Conservation (phyloP, 106 monocot species). For the Posidonia australis region DNA sequence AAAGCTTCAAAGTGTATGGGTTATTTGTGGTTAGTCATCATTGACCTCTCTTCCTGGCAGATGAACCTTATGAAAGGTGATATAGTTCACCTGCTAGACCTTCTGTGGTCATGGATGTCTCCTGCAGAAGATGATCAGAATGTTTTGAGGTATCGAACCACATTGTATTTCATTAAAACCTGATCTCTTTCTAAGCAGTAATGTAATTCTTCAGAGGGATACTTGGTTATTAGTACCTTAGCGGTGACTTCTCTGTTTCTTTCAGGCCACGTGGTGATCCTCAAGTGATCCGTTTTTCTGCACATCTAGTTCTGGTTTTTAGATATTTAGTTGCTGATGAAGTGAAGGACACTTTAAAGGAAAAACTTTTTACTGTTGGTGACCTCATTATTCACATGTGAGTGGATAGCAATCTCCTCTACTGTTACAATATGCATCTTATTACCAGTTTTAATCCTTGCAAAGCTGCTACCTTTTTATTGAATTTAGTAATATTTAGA, state of each 20-base stretch:
- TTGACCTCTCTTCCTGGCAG: constrained; percentile 20
- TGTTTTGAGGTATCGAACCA: constrained; percentile 43
- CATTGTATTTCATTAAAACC: background rate
- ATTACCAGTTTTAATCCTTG: background rate
- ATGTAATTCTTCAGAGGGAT: background rate
- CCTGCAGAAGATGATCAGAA: constrained; percentile 71
- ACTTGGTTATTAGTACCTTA: background rate
- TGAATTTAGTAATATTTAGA: background rate
- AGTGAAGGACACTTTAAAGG: constrained; percentile 64
- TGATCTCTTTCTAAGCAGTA: background rate
- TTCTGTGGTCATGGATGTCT: constrained; percentile 95
- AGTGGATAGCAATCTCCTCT: background rate
- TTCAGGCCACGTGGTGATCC: constrained; percentile 85
- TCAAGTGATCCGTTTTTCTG: constrained; percentile 86
- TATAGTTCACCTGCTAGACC: constrained; percentile 74
- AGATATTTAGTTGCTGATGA: constrained; percentile 81
- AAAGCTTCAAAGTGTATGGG: no score
- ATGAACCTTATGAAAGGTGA: constrained; percentile 87
- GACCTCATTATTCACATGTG: constrained; percentile 88
- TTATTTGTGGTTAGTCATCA: background rate
- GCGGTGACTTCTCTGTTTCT: background rate
- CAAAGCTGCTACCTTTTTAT: background rate
- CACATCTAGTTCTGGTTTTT: constrained; percentile 90
- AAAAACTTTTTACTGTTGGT: constrained; percentile 77
- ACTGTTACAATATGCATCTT: background rate